These are phyloP conservation scores for Chenopodium album DNA, from an alignment of 148 eudicot species.

Conservation along the genomic window DNA sequence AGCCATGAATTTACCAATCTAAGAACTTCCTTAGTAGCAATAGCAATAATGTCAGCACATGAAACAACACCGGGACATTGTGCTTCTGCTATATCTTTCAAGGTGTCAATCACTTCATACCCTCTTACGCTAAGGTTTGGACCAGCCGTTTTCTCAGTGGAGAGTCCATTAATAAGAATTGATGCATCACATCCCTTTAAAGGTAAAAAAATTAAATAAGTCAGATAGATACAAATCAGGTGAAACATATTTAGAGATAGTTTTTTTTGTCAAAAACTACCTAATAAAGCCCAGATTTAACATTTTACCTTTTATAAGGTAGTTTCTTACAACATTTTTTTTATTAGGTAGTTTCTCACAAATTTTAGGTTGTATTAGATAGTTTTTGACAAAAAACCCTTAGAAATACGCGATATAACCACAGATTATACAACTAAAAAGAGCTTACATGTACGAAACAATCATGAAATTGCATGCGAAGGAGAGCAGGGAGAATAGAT, in stretches of 20 bases:
- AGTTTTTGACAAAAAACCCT: no score
- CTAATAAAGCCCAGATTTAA: no score
- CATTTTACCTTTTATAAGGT: no score
- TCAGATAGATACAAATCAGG: neutral
- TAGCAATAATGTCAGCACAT: slow-evolving; percentile 30
- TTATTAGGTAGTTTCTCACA: no score
- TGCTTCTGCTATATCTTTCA: slow-evolving; percentile 18
- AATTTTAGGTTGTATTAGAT: no score
- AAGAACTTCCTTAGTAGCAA: slow-evolving; percentile 25
- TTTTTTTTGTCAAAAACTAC: no score
- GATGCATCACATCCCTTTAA: slow-evolving; percentile 34
- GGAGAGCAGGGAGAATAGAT: slow-evolving; percentile 20
- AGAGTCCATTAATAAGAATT: slow-evolving; percentile 15
- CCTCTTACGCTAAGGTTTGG: slow-evolving; percentile 27
- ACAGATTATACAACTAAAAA: no score
- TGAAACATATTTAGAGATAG: no score
- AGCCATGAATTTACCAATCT: neutral
- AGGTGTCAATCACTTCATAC: slow-evolving; percentile 15
- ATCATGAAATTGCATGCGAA: slow-evolving; percentile 34
- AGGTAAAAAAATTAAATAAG: neutral
- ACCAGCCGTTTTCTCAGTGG: neutral
- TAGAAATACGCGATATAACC: no score
- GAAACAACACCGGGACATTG: slow-evolving; percentile 22
- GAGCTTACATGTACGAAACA: slow-evolving; percentile 26
- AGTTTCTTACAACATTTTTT: no score